phyloP scores from a whole-genome alignment of 352 stramenopile genomes.

The Pythium aristosporum region DNA sequence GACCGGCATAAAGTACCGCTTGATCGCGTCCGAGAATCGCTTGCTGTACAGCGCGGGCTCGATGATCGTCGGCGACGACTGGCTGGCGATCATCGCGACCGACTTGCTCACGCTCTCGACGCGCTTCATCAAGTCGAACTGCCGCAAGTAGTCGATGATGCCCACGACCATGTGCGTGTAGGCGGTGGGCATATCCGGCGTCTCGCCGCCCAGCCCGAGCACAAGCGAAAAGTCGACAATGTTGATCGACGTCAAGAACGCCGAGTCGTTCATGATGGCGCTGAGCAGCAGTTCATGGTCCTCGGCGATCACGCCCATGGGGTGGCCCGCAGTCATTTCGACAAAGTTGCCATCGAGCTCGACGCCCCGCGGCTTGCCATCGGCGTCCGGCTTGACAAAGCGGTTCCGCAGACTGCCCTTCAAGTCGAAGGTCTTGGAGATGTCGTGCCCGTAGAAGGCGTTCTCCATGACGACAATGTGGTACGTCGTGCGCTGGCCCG shows the following conservation, averaged over 20 bases:
- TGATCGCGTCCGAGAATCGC: constrained; percentile 94
- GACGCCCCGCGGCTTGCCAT: constrained; percentile 39
- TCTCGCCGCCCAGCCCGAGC: constrained; percentile 82
- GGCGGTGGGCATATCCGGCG: constrained; percentile 30
- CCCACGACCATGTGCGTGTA: constrained; percentile 92
- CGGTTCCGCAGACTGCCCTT: constrained; percentile 96
- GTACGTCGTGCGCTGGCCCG: constrained; percentile 85
- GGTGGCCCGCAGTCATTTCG: constrained; percentile 77
- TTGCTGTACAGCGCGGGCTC: constrained; percentile 96
- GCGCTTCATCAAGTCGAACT: constrained; percentile 99
- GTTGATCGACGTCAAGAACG: constrained; percentile 98
- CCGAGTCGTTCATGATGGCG: constrained; percentile 96
- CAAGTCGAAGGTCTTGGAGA: constrained; percentile 96
- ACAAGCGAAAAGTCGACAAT: constrained; percentile 99
- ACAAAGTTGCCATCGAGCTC: constrained; percentile 87
- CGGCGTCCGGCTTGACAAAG: constrained; percentile 68
- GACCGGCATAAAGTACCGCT: constrained; percentile 97
- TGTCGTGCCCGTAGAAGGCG: constrained; percentile 94
- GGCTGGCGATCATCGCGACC: constrained; percentile 97
- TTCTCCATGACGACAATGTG: constrained; percentile 97
- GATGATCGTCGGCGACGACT: constrained; percentile 98
- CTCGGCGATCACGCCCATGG: constrained; percentile 65
- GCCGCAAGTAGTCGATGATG: constrained; percentile 99
- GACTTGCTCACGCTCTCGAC: constrained; percentile 98
- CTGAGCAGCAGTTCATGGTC: constrained; percentile 70